These are phyloP conservation scores for Solanum virginianum DNA, from an alignment of 257 asterid genomes.

Conservation along the genomic window DNA sequence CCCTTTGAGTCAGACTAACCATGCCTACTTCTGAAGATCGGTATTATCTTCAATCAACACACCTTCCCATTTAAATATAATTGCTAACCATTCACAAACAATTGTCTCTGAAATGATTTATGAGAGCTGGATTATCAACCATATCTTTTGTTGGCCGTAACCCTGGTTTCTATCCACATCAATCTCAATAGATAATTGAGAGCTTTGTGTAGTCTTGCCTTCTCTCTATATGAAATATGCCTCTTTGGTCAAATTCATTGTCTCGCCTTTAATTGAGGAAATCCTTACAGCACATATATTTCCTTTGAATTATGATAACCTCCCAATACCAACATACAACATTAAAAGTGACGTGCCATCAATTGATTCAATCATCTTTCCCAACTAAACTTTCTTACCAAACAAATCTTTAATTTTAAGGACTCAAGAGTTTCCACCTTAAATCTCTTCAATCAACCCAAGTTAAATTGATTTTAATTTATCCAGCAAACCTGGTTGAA, in stretches of 20 bases:
- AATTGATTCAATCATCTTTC: slow-evolving; percentile 57
- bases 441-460: not conserved
- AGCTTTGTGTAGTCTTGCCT: slow-evolving; percentile 36
- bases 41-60: slow-evolving; percentile 76
- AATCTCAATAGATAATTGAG: slow-evolving; percentile 30
- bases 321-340: slow-evolving; percentile 36
- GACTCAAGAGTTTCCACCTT: not conserved
- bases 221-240: slow-evolving; percentile 38
- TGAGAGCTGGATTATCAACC: slow-evolving; percentile 69
- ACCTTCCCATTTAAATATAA: slow-evolving; percentile 89
- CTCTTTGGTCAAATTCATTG: slow-evolving; percentile 56
- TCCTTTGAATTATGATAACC: slow-evolving; percentile 7
- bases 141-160: slow-evolving; percentile 74
- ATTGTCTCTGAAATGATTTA: slow-evolving; percentile 80
- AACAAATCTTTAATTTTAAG: not conserved
- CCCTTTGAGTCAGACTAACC: slow-evolving; percentile 63
- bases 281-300: slow-evolving; percentile 12
- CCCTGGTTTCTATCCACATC: slow-evolving; percentile 43
- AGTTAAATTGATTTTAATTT: not conserved
- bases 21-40: slow-evolving; percentile 66
- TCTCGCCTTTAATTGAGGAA: slow-evolving; percentile 40
- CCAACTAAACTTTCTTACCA: not conserved
- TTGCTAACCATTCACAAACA: slow-evolving; percentile 93
- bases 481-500: not conserved
- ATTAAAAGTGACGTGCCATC: slow-evolving; percentile 55